Conservation (phyloP, 169 alveolate genomes). For the Besnoitia besnoiti region DNA sequence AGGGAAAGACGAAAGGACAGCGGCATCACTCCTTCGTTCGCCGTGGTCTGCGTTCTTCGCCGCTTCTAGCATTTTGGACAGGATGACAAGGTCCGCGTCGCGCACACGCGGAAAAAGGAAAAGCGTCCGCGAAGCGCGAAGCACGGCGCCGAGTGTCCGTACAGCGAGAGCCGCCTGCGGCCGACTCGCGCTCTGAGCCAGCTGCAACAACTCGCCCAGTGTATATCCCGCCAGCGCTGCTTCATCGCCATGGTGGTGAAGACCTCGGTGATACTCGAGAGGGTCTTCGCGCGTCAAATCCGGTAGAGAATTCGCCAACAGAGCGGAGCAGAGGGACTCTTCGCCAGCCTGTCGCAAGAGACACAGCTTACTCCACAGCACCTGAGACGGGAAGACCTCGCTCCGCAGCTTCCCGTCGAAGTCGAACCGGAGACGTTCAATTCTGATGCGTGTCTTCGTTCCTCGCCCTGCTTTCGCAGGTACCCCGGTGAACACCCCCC, state of each 20-base stretch:
- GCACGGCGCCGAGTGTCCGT: conserved; percentile 60
- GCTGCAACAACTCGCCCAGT: conserved; percentile 68
- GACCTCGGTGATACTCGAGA: conserved; percentile 62
- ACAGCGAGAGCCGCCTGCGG: conserved; percentile 70
- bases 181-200: conserved; percentile 61
- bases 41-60: background rate
- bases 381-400: background rate
- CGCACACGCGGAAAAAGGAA: background rate
- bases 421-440: conserved; percentile 66
- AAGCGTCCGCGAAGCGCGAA: background rate
- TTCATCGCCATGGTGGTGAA: conserved; percentile 70
- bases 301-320: background rate
- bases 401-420: conserved; percentile 69
- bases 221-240: conserved; percentile 71
- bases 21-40: background rate
- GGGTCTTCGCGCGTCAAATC: conserved; percentile 42
- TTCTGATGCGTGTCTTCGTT: background rate
- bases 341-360: background rate
- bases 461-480: background rate
- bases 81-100: too few relatives aligned
- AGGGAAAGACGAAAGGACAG: background rate
- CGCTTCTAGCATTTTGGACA: too few relatives aligned
- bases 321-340: background rate
- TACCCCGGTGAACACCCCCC: background rate
- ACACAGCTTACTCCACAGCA: background rate